phyloP scores from a whole-genome alignment of 139 green algal genomes.

The Asterochloris sp. region DNA sequence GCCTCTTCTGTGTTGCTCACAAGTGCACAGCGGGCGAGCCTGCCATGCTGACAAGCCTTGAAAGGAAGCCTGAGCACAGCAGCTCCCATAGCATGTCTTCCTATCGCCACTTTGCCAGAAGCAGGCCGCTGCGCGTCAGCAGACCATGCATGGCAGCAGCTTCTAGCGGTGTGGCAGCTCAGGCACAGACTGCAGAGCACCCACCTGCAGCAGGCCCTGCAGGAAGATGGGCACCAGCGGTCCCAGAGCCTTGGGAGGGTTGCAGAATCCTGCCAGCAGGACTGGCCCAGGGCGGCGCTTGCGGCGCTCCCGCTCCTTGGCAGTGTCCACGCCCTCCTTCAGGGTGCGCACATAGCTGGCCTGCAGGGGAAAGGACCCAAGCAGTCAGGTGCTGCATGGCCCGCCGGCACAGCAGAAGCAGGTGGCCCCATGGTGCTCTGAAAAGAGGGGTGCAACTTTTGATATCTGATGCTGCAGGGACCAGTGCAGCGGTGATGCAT shows the following conservation, averaged over 20 bases:
- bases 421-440: too few relatives aligned
- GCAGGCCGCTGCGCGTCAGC: neutral
- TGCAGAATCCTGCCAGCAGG: constrained; percentile 79
- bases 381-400: constrained; percentile 56
- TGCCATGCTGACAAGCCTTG: too few relatives aligned
- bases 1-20: too few relatives aligned
- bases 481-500: too few relatives aligned
- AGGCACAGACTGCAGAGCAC: neutral
- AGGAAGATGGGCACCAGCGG: constrained; percentile 94
- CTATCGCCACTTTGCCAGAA: too few relatives aligned
- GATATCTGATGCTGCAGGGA: too few relatives aligned
- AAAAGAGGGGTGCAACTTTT: too few relatives aligned
- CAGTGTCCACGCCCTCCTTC: constrained; percentile 66
- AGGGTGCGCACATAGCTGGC: constrained; percentile 63
- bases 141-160: neutral
- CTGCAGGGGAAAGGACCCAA: neutral
- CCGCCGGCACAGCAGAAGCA: constrained; percentile 8
- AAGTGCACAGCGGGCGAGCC: too few relatives aligned
- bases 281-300: constrained; percentile 53
- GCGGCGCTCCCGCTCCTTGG: constrained; percentile 74
- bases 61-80: too few relatives aligned
- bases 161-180: neutral
- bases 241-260: constrained; percentile 76
- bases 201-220: constrained; percentile 77
- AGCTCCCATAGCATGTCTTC: too few relatives aligned